phyloP scores from a whole-genome alignment of 805 yeast genomes.

The Kuraishia capsulata region DNA sequence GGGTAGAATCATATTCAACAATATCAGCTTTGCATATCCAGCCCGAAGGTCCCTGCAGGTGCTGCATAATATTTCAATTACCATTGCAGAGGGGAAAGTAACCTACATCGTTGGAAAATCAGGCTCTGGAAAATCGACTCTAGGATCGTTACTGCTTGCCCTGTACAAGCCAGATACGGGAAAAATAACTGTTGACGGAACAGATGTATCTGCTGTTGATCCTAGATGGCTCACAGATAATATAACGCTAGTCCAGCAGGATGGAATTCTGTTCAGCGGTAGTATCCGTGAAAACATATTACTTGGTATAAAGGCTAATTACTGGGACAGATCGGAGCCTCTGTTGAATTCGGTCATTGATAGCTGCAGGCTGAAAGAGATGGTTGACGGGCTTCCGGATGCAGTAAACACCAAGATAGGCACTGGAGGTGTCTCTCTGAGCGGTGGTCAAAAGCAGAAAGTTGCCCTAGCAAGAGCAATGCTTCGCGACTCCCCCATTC shows the following conservation, averaged over 20 bases:
- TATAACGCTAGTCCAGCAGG: constrained; percentile 69
- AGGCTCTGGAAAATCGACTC: constrained; percentile 90
- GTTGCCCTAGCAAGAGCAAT: constrained; percentile 79
- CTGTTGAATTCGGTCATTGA: constrained; percentile 34
- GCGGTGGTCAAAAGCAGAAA: constrained; percentile 91
- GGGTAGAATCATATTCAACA: constrained; percentile 46
- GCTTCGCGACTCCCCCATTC: constrained; percentile 60
- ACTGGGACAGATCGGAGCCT: constrained; percentile 13
- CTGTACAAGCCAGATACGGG: constrained; percentile 52
- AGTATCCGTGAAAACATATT: constrained; percentile 54
- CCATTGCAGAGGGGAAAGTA: constrained; percentile 32
- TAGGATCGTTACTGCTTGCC: constrained; percentile 52
- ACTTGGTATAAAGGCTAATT: constrained; percentile 11
- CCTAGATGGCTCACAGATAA: constrained; percentile 47
- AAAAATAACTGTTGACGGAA: constrained; percentile 45
- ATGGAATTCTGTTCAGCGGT: constrained; percentile 54
- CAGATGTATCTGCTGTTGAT: constrained; percentile 31
- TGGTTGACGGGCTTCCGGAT: constrained; percentile 42
- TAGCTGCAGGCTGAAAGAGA: constrained; percentile 41
- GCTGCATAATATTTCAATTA: constrained; percentile 36
- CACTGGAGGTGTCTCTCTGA: constrained; percentile 36
- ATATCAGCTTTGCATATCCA: constrained; percentile 59
- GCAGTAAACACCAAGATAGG: constrained; percentile 47
- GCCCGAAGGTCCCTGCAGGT: constrained; percentile 38
- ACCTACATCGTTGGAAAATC: constrained; percentile 78